Evolutionary conservation across 2,329 filamentous ascomycete genomes (phyloP), one percentile per base, ranked within the genome.

Genomic region (Aspergillus brasiliensis): DNA sequence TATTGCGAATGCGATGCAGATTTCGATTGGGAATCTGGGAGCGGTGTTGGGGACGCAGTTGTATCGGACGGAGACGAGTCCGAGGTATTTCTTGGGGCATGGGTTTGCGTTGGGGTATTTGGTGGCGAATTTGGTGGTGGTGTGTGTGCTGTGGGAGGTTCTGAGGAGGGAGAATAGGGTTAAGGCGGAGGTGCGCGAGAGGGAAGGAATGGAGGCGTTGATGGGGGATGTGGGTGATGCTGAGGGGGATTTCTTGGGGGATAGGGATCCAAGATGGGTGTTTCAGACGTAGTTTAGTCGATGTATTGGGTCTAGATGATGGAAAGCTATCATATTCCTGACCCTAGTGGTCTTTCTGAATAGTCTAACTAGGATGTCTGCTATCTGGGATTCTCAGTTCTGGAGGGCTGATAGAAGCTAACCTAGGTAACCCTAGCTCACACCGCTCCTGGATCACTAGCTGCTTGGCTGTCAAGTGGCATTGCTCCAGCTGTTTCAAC

Each of bases 1-100:
- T 1, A 85, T 87, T 3, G 86, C 85, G 2, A 90, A 88, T 51
- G 88, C 86, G 0, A 85, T 91, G 83, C 88, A 90, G 66, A 90
- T 91, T 59, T 88, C 84, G 8, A 87, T 91, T 53, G 89, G 88
- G 0, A 91, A 90, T 64, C 69, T 88, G 1, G 88, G 88, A 0
- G 88, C 87, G 0, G 86, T 91, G 0, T 66, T 91, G 23, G 88
- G 88, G 0, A 91, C 88, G 1, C 88, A 91, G 73, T 71, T 91
- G 1, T 91, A 91, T 71, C 80, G 88, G 2, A 78, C 81, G 0
- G 77, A 81, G 1, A 85, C 86, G 27, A 84, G 81, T 0, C 89
- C 88, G 1, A 77, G 86, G 31, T 91, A 85, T 66, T 79, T 87
- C 51, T 77, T 91, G 0, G 89, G 89, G 0, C 88, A 91, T 71